Evolutionary conservation across 1,284 basidiomycete genomes (phyloP), one percentile per base, ranked within the genome.

Genomic region (Ustilago lituana): DNA sequence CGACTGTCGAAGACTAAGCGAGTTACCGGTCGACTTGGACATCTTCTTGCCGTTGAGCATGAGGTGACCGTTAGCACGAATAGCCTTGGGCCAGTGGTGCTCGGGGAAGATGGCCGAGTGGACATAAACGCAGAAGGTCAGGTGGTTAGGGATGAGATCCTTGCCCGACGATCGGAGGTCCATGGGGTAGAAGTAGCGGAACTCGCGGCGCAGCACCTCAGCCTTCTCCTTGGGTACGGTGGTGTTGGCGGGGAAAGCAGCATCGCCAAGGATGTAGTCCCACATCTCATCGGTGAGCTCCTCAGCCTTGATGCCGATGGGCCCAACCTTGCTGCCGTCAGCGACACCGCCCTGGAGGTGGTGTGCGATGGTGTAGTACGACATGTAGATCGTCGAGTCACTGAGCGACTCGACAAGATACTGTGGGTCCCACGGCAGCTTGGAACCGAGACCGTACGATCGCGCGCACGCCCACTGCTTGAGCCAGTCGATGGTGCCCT

Each of bases 21-120:
- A 73, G 74, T 82, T 82, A 31, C 93, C 96, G 40, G 92, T 96
- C 83, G 91, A 92, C 88, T 99, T 98, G 58, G 89, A 90, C 96
- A 99, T 98, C 87, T 98, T 99, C 86, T 94, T 91, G 32, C 95
- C 95, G 84, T 99, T 98, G 82, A 99, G 84, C 91, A 95, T 91
- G 84, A 98, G 84, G 82, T 98, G 96, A 0, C 96, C 96, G 82
- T 99, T 99, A 56, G 91, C 90, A 26, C 96, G 90, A 86, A 98
- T 93, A 72, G 91, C 89, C 68, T 87, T 79, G 1, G 96, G 96
- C 92, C 92, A 94, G 83, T 94, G 93, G 78, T 93, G 87, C 83
- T 94, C 92, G 39, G 91, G 88, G 88, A 98, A 98, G 45, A 98
- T 84, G 4, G 96, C 94, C 23, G 91, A 89, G 84, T 99, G 96